A percentile compares a stretch with the other conserved stretches of the same genome.
Conservation (phyloP, 129 eudicot species). For the Oenanthe sinensis region DNA sequence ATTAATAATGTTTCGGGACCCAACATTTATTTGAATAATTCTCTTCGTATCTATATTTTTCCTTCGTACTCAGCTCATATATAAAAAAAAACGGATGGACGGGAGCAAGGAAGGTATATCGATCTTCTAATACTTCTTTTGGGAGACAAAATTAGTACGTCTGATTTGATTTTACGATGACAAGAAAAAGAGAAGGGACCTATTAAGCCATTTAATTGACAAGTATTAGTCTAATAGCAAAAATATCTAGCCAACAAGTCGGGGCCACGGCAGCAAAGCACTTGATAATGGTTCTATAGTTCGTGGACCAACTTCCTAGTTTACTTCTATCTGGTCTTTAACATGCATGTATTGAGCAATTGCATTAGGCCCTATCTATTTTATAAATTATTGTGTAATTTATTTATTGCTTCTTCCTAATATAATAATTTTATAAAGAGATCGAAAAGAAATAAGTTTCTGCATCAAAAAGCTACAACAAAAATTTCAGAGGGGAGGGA, state of each 20-base stretch:
- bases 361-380: neutral
- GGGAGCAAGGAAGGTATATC: too few species aligned
- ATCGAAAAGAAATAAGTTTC: too few species aligned
- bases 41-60: too few species aligned
- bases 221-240: neutral
- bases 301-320: slow-evolving; percentile 2
- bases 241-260: slow-evolving; percentile 1
- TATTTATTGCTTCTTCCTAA: too few species aligned
- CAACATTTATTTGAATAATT: too few species aligned
- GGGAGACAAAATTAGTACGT: neutral
- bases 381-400: too few species aligned
- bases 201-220: neutral
- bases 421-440: too few species aligned
- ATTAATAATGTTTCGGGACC: too few species aligned
- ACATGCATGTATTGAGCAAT: neutral
- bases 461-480: too few species aligned
- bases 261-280: neutral
- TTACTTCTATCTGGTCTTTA: neutral
- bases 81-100: too few species aligned
- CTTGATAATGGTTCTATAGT: neutral
- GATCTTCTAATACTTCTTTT: neutral
- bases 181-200: neutral
- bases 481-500: too few species aligned
- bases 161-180: neutral
- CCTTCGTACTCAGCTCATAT: too few species aligned